phyloP scores from a whole-genome alignment of 768 basidiomycete genomes.

The Sarcodon aspratus region DNA sequence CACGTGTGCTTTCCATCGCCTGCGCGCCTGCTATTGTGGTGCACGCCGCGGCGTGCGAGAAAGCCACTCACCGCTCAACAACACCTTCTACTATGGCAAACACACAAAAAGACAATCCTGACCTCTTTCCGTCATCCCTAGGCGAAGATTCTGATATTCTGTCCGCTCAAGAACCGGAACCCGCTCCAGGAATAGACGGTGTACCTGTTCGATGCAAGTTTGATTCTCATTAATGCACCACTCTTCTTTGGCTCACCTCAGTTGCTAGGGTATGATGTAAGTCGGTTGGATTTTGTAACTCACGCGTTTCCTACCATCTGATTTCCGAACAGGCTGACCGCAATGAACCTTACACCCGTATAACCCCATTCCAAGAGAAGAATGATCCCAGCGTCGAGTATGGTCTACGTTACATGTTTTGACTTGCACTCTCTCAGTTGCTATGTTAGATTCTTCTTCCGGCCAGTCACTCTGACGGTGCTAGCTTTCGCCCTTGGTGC shows the following conservation, averaged over 20 bases:
- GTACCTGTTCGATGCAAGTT: conserved; percentile 72
- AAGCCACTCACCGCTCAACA: no score
- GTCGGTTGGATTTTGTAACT: conserved; percentile 18
- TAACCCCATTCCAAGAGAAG: conserved; percentile 74
- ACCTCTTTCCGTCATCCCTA: conserved; percentile 27
- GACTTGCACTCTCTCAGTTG: conserved; percentile 2
- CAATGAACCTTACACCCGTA: conserved; percentile 74
- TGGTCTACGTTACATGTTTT: conserved; percentile 14
- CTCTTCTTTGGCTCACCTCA: background rate
- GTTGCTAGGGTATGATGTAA: conserved; percentile 70
- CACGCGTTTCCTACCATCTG: no score
- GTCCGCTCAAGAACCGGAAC: conserved; percentile 39
- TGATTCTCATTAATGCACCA: conserved; percentile 5
- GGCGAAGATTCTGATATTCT: conserved; percentile 53
- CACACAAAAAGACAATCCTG: conserved; percentile 20
- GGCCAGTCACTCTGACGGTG: conserved; percentile 69
- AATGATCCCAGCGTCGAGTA: conserved; percentile 79
- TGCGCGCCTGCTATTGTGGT: no score
- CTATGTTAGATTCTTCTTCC: conserved; percentile 66
- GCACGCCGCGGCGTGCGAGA: no score
- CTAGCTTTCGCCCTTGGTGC: conserved; percentile 54
- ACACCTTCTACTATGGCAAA: background rate
- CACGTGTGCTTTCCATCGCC: no score
- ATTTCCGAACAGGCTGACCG: conserved; percentile 53
- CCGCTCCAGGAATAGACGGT: conserved; percentile 65